Conservation (phyloP, 2,329 filamentous ascomycete species). For the Talaromyces pinophilus region DNA sequence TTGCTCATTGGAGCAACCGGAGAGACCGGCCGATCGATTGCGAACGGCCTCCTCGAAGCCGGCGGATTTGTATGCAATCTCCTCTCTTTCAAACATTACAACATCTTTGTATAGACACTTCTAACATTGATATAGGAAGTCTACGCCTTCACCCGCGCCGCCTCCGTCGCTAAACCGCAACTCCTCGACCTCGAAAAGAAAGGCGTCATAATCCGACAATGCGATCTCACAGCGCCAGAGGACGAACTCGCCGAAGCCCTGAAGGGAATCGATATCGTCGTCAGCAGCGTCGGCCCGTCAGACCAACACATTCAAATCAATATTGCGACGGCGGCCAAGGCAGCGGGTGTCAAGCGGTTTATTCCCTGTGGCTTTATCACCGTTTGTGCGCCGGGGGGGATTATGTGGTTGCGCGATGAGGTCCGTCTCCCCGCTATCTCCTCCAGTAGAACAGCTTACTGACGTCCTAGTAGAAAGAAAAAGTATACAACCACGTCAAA, state of each 20-base stretch:
- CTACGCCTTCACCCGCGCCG: slow-evolving; percentile 44
- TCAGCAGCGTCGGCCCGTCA: slow-evolving; percentile 37
- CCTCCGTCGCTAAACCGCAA: slow-evolving; percentile 46
- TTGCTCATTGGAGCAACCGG: slow-evolving; percentile 34
- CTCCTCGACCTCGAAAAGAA: slow-evolving; percentile 37
- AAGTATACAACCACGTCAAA: slow-evolving; percentile 48
- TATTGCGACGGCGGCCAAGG: slow-evolving; percentile 47
- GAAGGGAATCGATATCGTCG: slow-evolving; percentile 43
- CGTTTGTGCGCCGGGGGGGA: slow-evolving; percentile 40
- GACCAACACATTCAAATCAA: slow-evolving; percentile 38
- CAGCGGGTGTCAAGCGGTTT: slow-evolving; percentile 50
- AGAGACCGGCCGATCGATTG: slow-evolving; percentile 32
- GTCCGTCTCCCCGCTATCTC: no score
- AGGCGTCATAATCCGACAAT: slow-evolving; percentile 41
- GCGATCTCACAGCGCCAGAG: slow-evolving; percentile 13
- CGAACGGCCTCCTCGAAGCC: slow-evolving; percentile 29
- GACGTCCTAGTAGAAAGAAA: slow-evolving; percentile 45
- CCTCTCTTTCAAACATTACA: background rate
- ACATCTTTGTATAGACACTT: no score
- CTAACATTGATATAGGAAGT: slow-evolving; percentile 41
- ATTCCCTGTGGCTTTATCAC: slow-evolving; percentile 50
- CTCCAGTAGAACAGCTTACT: background rate
- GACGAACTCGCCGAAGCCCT: slow-evolving; percentile 17
- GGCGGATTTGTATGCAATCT: slow-evolving; percentile 26
- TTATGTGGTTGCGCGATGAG: slow-evolving; percentile 37